Evolutionary conservation across 176 grass and related monocot species (phyloP).

Genomic region (Aegilops umbellulata): DNA sequence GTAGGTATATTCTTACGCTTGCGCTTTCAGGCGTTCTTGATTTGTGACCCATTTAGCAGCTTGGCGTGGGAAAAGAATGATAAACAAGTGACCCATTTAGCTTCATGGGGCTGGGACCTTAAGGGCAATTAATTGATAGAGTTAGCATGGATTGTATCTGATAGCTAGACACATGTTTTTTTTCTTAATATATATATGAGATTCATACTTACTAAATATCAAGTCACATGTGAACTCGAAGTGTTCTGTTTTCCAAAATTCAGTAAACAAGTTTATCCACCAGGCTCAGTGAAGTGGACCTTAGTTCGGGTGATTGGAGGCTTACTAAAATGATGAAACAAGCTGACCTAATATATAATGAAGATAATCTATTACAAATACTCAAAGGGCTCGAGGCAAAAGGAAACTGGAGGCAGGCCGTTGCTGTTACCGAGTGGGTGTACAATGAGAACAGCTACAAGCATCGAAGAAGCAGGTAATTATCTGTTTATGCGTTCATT

Average conservation of each 20-base stretch:
- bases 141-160: neutral
- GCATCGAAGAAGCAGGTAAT: conserved; percentile 85
- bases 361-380: conserved; percentile 75
- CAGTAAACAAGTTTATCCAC: conserved; percentile 13
- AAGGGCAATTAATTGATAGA: neutral
- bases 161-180: neutral
- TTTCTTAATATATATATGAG: neutral
- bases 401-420: conserved; percentile 78
- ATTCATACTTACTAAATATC: neutral
- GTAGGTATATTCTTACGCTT: conserved; percentile 40
- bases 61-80: too few species aligned
- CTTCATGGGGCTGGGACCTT: neutral
- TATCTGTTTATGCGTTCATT: neutral
- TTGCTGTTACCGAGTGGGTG: conserved; percentile 82
- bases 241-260: neutral
- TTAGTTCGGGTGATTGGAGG: conserved; percentile 73
- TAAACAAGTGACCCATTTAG: too few species aligned
- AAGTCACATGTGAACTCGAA: neutral
- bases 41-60: too few species aligned
- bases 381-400: conserved; percentile 57
- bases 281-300: conserved; percentile 49
- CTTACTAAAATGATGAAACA: conserved; percentile 80
- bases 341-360: conserved; percentile 58
- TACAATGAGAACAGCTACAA: conserved; percentile 73
- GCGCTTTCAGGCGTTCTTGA: neutral